Evolutionary conservation across 345 rosid species (phyloP).

Genomic region (Carallia brachiata): DNA sequence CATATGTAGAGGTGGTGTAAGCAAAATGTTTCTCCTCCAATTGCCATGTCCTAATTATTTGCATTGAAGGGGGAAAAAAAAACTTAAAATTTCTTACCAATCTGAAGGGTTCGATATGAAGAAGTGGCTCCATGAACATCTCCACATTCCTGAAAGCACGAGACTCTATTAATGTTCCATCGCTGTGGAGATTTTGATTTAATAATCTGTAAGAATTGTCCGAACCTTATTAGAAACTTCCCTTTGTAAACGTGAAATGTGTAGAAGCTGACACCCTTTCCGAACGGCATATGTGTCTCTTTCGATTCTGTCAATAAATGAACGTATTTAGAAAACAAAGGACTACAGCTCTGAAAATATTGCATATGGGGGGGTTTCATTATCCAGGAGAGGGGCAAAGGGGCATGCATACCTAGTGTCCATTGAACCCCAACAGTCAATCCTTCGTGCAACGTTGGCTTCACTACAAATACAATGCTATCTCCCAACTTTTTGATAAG

Average conservation of each 20-base stretch:
- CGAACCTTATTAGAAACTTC: conserved; percentile 57
- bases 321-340: background rate
- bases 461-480: conserved; percentile 50
- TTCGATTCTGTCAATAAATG: conserved; percentile 53
- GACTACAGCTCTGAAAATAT: background rate
- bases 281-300: conserved; percentile 50
- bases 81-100: conserved; percentile 34
- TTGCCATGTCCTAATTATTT: background rate
- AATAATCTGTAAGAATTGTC: background rate
- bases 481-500: conserved; percentile 52
- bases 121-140: conserved; percentile 77
- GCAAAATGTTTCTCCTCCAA: background rate
- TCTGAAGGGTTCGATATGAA: conserved; percentile 54
- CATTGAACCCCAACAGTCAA: conserved; percentile 61
- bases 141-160: conserved; percentile 57
- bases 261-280: conserved; percentile 73
- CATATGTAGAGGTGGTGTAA: background rate
- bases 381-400: background rate
- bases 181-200: background rate
- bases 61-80: too few relatives aligned
- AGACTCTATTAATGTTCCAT: background rate
- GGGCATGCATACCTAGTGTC: conserved; percentile 48
- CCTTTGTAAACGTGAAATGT: conserved; percentile 69
- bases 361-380: background rate
- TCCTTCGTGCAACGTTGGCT: conserved; percentile 61